A percentile compares a stretch with the other conserved stretches of the same genome.
These are phyloP conservation scores for Mortierella sp. DNA, from an alignment of 371 early-diverging fungal species.

Conservation along the genomic window DNA sequence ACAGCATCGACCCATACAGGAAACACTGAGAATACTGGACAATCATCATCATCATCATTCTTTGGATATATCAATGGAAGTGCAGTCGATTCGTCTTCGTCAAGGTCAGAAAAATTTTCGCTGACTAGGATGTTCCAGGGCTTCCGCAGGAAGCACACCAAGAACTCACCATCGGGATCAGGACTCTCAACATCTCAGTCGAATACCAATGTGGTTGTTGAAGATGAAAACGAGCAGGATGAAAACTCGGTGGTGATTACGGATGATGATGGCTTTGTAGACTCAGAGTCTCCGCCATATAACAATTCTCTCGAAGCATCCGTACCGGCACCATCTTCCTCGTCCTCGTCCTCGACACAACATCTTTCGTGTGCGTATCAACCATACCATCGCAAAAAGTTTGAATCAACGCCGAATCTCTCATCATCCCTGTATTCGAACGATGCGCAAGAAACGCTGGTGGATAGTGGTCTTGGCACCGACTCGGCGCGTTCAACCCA, in stretches of 20 bases:
- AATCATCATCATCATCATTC: constrained; percentile 9
- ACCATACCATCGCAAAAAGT: constrained; percentile 30
- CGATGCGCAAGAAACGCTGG: neutral
- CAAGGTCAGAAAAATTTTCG: constrained; percentile 40
- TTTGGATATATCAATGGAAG: constrained; percentile 25
- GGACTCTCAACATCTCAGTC: neutral
- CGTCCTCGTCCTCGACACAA: neutral
- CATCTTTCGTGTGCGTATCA: constrained; percentile 16
- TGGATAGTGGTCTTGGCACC: neutral
- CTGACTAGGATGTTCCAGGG: constrained; percentile 45
- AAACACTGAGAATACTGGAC: constrained; percentile 14
- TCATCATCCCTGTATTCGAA: constrained; percentile 3
- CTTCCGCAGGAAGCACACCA: constrained; percentile 43
- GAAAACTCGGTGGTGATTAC: neutral
- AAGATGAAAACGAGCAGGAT: constrained; percentile 8
- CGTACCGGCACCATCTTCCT: too few relatives aligned
- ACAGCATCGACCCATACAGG: constrained; percentile 29
- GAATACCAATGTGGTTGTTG: constrained; percentile 6
- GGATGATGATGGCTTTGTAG: constrained; percentile 14
- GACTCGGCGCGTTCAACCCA: constrained; percentile 4
- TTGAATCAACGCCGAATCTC: constrained; percentile 39
- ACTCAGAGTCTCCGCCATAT: neutral
- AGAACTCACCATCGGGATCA: constrained; percentile 25
- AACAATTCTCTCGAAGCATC: too few relatives aligned
- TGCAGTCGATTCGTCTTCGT: constrained; percentile 22